Percentiles rank a stretch among this genome's conserved stretches.
These are phyloP conservation scores for Cordyceps javanica DNA, from an alignment of 2,329 filamentous ascomycete species.

Conservation along the genomic window DNA sequence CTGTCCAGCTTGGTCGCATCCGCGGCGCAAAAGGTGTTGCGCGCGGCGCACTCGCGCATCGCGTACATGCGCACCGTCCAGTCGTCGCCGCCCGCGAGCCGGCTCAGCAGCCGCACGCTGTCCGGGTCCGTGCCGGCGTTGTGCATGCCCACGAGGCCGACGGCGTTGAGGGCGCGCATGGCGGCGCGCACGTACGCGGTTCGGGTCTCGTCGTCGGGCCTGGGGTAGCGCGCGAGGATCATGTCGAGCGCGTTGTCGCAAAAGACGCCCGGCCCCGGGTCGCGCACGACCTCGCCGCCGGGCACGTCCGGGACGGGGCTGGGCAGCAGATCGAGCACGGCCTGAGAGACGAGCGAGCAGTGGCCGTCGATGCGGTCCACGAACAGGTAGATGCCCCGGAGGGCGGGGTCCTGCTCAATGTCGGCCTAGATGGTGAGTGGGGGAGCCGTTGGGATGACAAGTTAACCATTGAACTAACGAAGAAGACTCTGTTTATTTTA, in stretches of 20 bases:
- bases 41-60: slow-evolving; percentile 60
- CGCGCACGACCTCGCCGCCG: slow-evolving; percentile 56
- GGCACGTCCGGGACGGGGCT: slow-evolving; percentile 45
- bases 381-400: slow-evolving; percentile 58
- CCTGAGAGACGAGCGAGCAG: slow-evolving; percentile 62
- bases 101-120: slow-evolving; percentile 48
- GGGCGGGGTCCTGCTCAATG: slow-evolving; percentile 43
- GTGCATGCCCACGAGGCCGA: slow-evolving; percentile 63
- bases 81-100: slow-evolving; percentile 41
- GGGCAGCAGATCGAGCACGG: slow-evolving; percentile 56
- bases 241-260: slow-evolving; percentile 69
- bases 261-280: slow-evolving; percentile 61
- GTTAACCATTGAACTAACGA: no score
- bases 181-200: slow-evolving; percentile 50
- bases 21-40: slow-evolving; percentile 58
- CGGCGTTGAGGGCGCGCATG: slow-evolving; percentile 55
- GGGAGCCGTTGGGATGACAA: no score
- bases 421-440: slow-evolving; percentile 38
- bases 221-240: slow-evolving; percentile 50
- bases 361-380: slow-evolving; percentile 65
- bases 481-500: no score
- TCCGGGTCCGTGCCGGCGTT: slow-evolving; percentile 57
- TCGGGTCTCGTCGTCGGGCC: slow-evolving; percentile 47
- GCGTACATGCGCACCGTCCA: slow-evolving; percentile 60
- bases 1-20: slow-evolving; percentile 38